Conservation (phyloP, 441 rosid genomes). For the Syzygium syzygioides region DNA sequence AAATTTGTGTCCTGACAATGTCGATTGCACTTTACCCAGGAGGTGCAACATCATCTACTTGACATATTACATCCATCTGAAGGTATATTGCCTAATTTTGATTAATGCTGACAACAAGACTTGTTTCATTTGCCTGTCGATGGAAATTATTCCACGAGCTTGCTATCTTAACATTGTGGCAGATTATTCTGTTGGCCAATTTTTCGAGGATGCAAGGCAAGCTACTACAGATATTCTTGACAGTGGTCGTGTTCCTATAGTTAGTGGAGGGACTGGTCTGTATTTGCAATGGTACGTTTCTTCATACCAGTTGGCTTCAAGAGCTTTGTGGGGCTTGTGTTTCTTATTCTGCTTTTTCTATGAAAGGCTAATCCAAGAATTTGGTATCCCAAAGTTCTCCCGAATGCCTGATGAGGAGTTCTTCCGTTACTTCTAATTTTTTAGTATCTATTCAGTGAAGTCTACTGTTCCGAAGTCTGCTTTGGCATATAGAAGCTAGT, state of each 20-base stretch:
- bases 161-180: slow-evolving; percentile 7
- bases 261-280: slow-evolving; percentile 91
- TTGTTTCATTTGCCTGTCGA: background rate
- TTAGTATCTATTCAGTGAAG: background rate
- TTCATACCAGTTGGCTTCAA: background rate
- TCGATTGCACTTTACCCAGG: slow-evolving; percentile 28
- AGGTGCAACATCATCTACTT: slow-evolving; percentile 79
- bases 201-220: slow-evolving; percentile 70
- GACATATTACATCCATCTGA: slow-evolving; percentile 79
- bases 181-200: slow-evolving; percentile 86
- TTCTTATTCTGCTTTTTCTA: background rate
- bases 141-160: background rate
- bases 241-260: slow-evolving; percentile 63
- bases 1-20: background rate
- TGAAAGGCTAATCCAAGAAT: background rate
- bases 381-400: background rate
- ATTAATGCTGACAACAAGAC: background rate
- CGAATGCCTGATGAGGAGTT: background rate
- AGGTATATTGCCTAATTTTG: slow-evolving; percentile 34
- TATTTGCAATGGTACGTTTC: slow-evolving; percentile 76
- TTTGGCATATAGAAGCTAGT: background rate
- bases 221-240: slow-evolving; percentile 55
- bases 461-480: background rate
- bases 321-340: background rate
- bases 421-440: background rate